These are phyloP conservation scores for Colletotrichum eremochloae DNA, from an alignment of 2,329 filamentous ascomycete species.

Conservation along the genomic window DNA sequence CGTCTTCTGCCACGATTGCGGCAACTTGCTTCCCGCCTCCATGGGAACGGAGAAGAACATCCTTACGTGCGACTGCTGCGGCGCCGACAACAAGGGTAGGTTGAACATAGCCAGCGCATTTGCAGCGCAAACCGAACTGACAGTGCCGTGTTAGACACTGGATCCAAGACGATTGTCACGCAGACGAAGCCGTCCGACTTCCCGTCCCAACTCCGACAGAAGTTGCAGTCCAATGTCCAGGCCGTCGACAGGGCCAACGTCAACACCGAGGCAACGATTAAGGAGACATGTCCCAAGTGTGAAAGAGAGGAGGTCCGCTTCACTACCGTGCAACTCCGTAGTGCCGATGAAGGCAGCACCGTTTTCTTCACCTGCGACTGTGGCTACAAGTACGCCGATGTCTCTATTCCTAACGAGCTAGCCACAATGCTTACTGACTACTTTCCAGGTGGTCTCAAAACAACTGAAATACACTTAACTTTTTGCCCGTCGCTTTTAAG, in stretches of 20 bases:
- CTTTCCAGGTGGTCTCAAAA: conserved; percentile 67
- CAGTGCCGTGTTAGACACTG: conserved; percentile 68
- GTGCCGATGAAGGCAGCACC: conserved; percentile 95
- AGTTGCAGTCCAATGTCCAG: conserved; percentile 86
- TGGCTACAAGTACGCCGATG: conserved; percentile 77
- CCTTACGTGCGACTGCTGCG: conserved; percentile 87
- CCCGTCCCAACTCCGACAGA: conserved; percentile 88
- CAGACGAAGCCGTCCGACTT: conserved; percentile 91
- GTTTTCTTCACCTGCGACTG: conserved; percentile 93
- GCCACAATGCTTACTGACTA: conserved; percentile 45
- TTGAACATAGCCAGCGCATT: conserved; percentile 23
- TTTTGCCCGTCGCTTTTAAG: conserved; percentile 39
- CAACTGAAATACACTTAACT: conserved; percentile 60
- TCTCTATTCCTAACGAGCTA: conserved; percentile 13
- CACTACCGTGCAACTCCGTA: conserved; percentile 86
- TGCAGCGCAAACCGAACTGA: conserved; percentile 1
- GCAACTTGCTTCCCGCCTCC: conserved; percentile 87
- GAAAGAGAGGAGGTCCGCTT: conserved; percentile 86
- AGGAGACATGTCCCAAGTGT: conserved; percentile 83
- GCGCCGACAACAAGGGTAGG: conserved; percentile 84
- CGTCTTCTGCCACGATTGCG: conserved; percentile 93
- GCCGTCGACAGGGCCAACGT: conserved; percentile 83
- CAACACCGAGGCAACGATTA: conserved; percentile 77
- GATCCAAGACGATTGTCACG: conserved; percentile 82
- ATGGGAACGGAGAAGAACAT: conserved; percentile 82